A percentile compares a stretch with the other conserved stretches of the same genome.
These are phyloP conservation scores for Cavenderia fasciculata DNA, from an alignment of 78 protist species.

Conservation along the genomic window DNA sequence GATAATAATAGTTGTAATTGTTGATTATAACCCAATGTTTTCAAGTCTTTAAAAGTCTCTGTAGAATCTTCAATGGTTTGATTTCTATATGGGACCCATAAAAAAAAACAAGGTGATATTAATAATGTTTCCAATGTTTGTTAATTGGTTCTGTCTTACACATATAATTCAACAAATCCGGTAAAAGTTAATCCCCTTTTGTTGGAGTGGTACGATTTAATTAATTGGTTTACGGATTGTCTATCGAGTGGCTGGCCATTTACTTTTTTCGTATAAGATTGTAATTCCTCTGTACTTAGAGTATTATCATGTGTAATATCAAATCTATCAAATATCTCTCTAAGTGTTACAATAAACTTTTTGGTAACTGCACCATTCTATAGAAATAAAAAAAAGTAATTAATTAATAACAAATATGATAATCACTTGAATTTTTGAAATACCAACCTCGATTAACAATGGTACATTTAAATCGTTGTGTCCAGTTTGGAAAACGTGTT, in stretches of 20 bases:
- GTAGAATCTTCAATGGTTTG: slow-evolving; percentile 35
- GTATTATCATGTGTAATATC: slow-evolving; percentile 31
- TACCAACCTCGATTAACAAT: slow-evolving; percentile 22
- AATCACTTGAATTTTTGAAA: neutral
- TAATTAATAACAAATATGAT: neutral
- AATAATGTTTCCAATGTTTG: no score
- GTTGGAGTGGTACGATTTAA: neutral
- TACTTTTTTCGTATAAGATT: slow-evolving; percentile 12
- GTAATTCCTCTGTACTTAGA: slow-evolving; percentile 13
- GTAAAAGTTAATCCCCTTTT: slow-evolving; percentile 38
- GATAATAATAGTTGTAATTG: no score
- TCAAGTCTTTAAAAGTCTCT: slow-evolving; percentile 45
- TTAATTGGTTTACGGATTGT: neutral
- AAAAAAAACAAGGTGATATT: no score
- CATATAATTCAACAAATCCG: slow-evolving; percentile 53
- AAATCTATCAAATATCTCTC: slow-evolving; percentile 50
- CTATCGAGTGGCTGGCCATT: slow-evolving; percentile 15
- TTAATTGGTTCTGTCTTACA: no score
- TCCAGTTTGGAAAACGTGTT: slow-evolving; percentile 28
- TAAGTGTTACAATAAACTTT: slow-evolving; percentile 16
- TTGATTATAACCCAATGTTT: slow-evolving; percentile 23
- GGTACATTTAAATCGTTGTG: slow-evolving; percentile 4
- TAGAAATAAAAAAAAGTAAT: neutral
- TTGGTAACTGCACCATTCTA: slow-evolving; percentile 42
- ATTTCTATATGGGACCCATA: no score